phyloP scores from a whole-genome alignment of 2,329 filamentous ascomycete genomes.

The Fusarium pseudoanthophilum region DNA sequence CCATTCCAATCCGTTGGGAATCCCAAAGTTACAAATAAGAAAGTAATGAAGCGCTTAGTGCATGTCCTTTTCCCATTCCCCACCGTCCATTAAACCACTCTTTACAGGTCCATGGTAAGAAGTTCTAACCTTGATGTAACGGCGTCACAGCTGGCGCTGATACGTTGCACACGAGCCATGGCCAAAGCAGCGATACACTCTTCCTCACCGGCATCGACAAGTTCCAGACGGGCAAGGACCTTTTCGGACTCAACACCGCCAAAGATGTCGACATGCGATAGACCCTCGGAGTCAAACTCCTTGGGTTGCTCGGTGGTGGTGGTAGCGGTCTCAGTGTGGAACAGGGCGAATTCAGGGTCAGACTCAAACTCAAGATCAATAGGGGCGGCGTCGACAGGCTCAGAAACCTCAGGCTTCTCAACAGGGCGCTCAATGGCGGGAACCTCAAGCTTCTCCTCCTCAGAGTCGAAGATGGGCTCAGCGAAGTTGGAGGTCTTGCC shows the following conservation, averaged over 20 bases:
- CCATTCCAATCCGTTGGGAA: slow-evolving; percentile 36
- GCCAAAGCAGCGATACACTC: slow-evolving; percentile 57
- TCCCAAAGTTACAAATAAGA: slow-evolving; percentile 37
- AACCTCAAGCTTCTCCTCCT: slow-evolving; percentile 67
- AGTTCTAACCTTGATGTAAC: slow-evolving; percentile 53
- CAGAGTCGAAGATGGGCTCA: slow-evolving; percentile 55
- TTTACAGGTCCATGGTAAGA: slow-evolving; percentile 50
- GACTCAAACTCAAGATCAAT: slow-evolving; percentile 69
- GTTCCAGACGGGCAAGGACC: slow-evolving; percentile 68
- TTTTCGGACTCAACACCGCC: slow-evolving; percentile 72
- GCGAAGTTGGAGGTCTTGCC: slow-evolving; percentile 74
- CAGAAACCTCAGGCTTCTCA: slow-evolving; percentile 49
- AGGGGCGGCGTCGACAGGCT: slow-evolving; percentile 42
- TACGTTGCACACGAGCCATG: slow-evolving; percentile 62
- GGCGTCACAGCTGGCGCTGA: slow-evolving; percentile 54
- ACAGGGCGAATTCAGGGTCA: slow-evolving; percentile 71
- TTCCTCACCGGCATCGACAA: slow-evolving; percentile 69
- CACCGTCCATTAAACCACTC: neutral
- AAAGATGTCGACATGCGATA: slow-evolving; percentile 57
- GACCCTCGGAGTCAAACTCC: slow-evolving; percentile 57
- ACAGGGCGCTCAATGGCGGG: slow-evolving; percentile 62
- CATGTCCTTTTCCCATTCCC: slow-evolving; percentile 28
- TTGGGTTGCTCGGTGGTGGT: slow-evolving; percentile 42
- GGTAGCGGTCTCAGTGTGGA: slow-evolving; percentile 56
- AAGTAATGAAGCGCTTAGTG: slow-evolving; percentile 40